These are phyloP conservation scores for Cladosporium sp. DNA, from an alignment of 2,329 filamentous ascomycete genomes.

Conservation along the genomic window DNA sequence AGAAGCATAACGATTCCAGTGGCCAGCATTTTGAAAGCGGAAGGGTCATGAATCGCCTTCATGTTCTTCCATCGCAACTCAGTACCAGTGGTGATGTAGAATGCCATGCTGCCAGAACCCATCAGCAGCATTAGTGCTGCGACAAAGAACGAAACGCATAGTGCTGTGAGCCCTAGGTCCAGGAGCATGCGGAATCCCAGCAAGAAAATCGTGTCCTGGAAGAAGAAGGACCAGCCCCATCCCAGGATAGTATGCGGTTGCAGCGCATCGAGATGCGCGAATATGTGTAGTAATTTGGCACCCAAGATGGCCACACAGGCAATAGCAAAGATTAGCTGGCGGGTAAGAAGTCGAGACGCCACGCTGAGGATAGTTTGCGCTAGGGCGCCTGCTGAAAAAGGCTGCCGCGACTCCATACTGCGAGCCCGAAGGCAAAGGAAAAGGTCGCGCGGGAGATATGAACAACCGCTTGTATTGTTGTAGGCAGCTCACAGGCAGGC, in stretches of 20 bases:
- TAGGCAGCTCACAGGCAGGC: neutral
- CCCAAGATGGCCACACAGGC: neutral
- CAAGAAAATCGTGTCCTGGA: conserved; percentile 8
- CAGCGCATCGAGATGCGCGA: conserved; percentile 7
- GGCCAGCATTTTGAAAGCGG: conserved; percentile 11
- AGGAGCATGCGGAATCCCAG: conserved; percentile 2
- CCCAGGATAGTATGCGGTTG: conserved; percentile 6
- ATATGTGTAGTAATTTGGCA: conserved; percentile 9
- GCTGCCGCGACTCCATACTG: conserved; percentile 11
- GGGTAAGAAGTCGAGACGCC: conserved; percentile 11
- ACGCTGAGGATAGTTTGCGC: conserved; percentile 11
- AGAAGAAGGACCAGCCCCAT: conserved; percentile 12
- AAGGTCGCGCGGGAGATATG: neutral
- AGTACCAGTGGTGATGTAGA: conserved; percentile 7
- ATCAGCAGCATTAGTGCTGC: conserved; percentile 10
- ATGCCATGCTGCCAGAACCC: conserved; percentile 9
- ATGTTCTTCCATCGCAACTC: conserved; percentile 12
- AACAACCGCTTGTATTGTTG: neutral
- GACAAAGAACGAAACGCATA: conserved; percentile 1
- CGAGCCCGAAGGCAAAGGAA: conserved; percentile 9
- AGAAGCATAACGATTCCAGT: conserved; percentile 10
- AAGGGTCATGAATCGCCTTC: conserved; percentile 12
- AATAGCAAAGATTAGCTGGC: conserved; percentile 10
- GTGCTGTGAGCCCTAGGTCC: neutral
- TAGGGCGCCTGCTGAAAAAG: conserved; percentile 7